Evolutionary conservation across 2,329 filamentous ascomycete genomes (phyloP).

Genomic region (Didymosphaeria variabile): DNA sequence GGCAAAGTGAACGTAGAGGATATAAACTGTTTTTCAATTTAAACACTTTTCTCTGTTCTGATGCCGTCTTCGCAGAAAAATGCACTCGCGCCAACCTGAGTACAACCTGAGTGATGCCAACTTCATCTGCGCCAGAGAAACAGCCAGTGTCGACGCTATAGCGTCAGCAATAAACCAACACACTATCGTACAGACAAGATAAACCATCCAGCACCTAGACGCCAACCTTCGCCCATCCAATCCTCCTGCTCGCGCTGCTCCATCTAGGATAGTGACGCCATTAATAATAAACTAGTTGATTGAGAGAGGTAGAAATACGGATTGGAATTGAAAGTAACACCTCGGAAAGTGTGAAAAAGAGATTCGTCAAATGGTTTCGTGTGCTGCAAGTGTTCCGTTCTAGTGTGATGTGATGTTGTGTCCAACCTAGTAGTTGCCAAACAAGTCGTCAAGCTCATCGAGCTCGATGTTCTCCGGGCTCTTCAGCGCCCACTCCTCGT

Average conservation of each 20-base stretch:
- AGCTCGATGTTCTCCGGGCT: conserved; percentile 91
- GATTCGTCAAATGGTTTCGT: conserved; percentile 39
- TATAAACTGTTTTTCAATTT: conserved; percentile 41
- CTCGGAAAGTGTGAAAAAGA: conserved; percentile 29
- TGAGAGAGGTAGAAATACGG: conserved; percentile 35
- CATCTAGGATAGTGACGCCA: conserved; percentile 11
- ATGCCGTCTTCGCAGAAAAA: background rate
- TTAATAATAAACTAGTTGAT: conserved; percentile 15
- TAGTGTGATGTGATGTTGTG: conserved; percentile 4
- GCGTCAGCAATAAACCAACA: conserved; percentile 9
- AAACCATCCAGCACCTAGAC: conserved; percentile 11
- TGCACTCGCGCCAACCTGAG: too few relatives aligned
- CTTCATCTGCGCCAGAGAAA: background rate
- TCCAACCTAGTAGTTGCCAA: conserved; percentile 72
- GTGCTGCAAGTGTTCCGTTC: conserved; percentile 17
- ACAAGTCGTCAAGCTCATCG: conserved; percentile 88
- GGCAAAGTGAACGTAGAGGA: background rate
- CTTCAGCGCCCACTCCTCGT: conserved; percentile 59
- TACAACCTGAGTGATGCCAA: too few relatives aligned
- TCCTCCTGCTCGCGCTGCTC: conserved; percentile 3
- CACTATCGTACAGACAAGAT: conserved; percentile 31
- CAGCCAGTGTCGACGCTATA: conserved; percentile 4
- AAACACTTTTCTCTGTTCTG: conserved; percentile 33
- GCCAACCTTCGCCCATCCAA: conserved; percentile 28
- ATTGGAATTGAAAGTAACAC: conserved; percentile 20